Evolutionary conservation across 306 rosid genomes (phyloP), one percentile per base, ranked within the genome.

Genomic region (Vachellia collinsii): DNA sequence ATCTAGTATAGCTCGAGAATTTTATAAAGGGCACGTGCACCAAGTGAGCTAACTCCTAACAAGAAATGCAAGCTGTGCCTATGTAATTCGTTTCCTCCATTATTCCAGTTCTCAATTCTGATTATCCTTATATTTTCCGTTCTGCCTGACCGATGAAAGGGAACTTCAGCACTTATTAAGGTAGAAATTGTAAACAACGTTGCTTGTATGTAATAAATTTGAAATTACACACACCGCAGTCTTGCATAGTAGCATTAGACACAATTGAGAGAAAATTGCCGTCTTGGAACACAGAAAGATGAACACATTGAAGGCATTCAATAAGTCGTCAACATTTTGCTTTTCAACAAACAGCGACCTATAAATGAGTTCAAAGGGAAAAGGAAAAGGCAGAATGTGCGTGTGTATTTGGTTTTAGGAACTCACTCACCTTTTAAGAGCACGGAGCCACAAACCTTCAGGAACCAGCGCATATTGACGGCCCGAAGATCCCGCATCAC

Each of bases 381-480:
- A 64, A 11, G 3, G 11, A 16, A 29, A 47, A 22, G 34, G 48
- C 3, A 51, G 39, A 6, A 2, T 5, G 41, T 12, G 39, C 6
- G 66, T 4, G 8, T 23, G 59, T 17, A 22, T 50, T 9, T 20
- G 64, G 1, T 1, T 11, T 41, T 8, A 5, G 1, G 14, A 38
- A 2, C 34, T 29, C 34, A 2, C 87, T 82, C 81, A 92, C 98
- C 97, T 82, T 83, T 82, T 89, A 56, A 91, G 88, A 62, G 92
- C 83, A 64, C 87, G 89, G 85, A 93, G 78, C 98, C 97, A 94
- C 54, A 76, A 54, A 12, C 89, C 86, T 88, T 92, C 97, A 48
- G 92, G 78, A 70, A 94, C 86, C 89, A 94, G 78, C 1, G 97
- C 98, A 79, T 88, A 94, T 54, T 89, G 90, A 14, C 80, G 82